Base-by-base conservation (phyloP, 2,329 filamentous ascomycete genomes). In the Fonsecaea erecta region DNA sequence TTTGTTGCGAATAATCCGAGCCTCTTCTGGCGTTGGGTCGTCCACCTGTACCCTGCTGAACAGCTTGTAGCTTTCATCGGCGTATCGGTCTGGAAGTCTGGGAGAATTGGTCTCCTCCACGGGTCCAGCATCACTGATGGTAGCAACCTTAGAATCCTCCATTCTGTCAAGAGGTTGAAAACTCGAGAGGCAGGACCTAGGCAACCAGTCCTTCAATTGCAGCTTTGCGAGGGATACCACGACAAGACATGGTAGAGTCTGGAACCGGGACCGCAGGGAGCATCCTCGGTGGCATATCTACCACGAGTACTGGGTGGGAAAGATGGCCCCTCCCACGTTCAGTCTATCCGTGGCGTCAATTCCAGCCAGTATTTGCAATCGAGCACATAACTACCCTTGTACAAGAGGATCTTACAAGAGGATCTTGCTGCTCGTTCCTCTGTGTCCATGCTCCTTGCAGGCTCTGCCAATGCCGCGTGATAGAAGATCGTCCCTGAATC, bases 61-160 rank as follows among this genome's bases (percentile, higher is more conserved):
- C 7, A 80, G 73, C 62, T 77, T 80, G 67, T 78, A 80, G 60
- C 78, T 80, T 66, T 80, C 78, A 55, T 80, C 78, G 1, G 77
- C 78, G 58, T 75, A 78, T 21, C 73, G 75, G 46, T 76, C 76
- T 0, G 77, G 73, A 1, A 80, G 69, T 59, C 76, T 78, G 9
- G 70, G 76, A n/a, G 32, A 58, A 16, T 55, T 37, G 6, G 32
- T 28, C 24, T 53, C 51, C 16, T 3, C 24, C 21, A 53, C 51
- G 3, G 51, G 21, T 16, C 3, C 51, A 18, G 30, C 51, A 3
- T 3, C 51, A 5, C 21, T 28, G 9, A 24, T 14, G 16, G 26
- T 24, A 28, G 14, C 30, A n/a, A n/a, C 30, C 21, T 53, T 53
- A 1, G 26, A 28, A 4, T 53, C 51, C 9, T 28, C 51, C 51